A percentile compares a stretch with the other conserved stretches of the same genome.
phyloP scores from a whole-genome alignment of 2,329 filamentous ascomycete genomes.

The Curvularia spicifera region DNA sequence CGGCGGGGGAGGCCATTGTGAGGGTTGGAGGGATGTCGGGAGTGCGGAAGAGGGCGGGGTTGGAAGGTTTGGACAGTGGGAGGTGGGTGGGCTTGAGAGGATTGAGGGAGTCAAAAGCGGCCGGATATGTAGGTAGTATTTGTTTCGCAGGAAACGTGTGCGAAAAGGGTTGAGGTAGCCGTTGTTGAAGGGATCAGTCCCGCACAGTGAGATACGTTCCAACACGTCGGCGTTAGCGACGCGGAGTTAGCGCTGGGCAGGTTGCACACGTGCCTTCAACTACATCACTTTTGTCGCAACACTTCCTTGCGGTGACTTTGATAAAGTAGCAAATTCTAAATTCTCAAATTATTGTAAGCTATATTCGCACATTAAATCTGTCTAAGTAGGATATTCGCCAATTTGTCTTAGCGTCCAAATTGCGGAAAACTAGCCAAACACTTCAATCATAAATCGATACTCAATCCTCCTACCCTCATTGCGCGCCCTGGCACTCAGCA shows the following conservation, averaged over 20 bases:
- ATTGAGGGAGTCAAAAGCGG: neutral
- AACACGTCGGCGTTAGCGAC: conserved; percentile 23
- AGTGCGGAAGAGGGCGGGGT: neutral
- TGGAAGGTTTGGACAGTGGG: neutral
- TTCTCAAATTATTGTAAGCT: neutral
- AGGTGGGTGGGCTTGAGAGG: neutral
- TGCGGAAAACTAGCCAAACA: conserved; percentile 55
- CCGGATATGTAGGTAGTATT: neutral
- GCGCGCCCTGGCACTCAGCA: conserved; percentile 59
- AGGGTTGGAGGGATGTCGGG: neutral
- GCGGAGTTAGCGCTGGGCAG: conserved; percentile 11
- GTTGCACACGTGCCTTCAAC: conserved; percentile 10
- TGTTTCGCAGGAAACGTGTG: neutral
- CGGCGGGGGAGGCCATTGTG: conserved; percentile 62
- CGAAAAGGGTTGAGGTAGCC: neutral
- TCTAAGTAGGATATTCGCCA: neutral
- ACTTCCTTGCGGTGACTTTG: neutral
- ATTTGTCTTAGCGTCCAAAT: too few relatives aligned
- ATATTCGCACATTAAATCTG: too few relatives aligned
- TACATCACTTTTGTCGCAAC: neutral
- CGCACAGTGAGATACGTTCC: conserved; percentile 4
- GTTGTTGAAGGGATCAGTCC: neutral
- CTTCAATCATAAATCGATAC: conserved; percentile 65
- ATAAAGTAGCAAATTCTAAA: neutral
- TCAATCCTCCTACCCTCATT: conserved; percentile 61